These are phyloP conservation scores for Penicillium rolfsii DNA, from an alignment of 2,329 filamentous ascomycete genomes.

Conservation along the genomic window DNA sequence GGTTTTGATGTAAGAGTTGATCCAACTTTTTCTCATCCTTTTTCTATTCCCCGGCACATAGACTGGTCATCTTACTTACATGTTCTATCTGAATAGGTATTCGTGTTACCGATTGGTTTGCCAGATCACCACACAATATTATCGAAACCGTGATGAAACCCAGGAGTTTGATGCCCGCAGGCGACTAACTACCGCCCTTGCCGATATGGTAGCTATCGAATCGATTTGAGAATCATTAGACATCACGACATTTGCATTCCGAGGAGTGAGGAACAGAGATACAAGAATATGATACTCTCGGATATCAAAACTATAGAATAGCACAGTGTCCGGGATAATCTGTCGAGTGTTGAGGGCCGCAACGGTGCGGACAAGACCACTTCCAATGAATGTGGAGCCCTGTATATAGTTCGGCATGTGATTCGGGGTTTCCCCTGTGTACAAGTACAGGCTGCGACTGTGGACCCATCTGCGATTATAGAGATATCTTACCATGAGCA, in stretches of 20 bases:
- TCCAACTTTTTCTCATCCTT: not conserved
- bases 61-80: not conserved
- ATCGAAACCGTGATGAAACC: conserved; percentile 40
- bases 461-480: not conserved
- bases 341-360: conserved; percentile 4
- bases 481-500: not conserved
- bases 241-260: conserved; percentile 2
- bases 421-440: conserved; percentile 6
- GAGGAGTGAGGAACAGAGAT: not conserved
- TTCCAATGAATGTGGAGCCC: not conserved
- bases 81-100: conserved; percentile 34
- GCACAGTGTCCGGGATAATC: conserved; percentile 3
- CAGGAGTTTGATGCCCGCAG: conserved; percentile 44
- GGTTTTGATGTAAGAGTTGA: conserved; percentile 39
- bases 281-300: conserved; percentile 10
- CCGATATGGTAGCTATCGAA: conserved; percentile 33
- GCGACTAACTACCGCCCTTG: conserved; percentile 37
- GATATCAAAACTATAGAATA: conserved; percentile 4
- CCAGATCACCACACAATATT: conserved; percentile 45
- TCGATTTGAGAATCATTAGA: conserved; percentile 14
- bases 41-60: too few species aligned
- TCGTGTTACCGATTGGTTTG: conserved; percentile 45
- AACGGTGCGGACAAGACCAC: not conserved
- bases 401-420: conserved; percentile 21
- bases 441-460: not conserved